These are phyloP conservation scores for Dryas drummondii DNA, from an alignment of 306 rosid genomes.

Conservation along the genomic window DNA sequence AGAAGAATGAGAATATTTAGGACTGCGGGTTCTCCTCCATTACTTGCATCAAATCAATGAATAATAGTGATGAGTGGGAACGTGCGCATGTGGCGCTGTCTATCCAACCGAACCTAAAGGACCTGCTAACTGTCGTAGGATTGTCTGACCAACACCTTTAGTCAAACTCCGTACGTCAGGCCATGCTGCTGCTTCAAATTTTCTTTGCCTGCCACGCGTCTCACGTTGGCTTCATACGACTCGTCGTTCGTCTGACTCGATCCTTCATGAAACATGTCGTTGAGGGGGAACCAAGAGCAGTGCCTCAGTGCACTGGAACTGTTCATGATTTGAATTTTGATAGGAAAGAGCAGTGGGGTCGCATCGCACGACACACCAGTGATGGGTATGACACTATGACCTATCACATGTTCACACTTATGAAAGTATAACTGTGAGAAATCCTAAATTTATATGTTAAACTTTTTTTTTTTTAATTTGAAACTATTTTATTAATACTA, in stretches of 20 bases:
- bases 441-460: too few relatives aligned
- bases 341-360: too few relatives aligned
- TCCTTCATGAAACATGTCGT: background rate
- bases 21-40: background rate
- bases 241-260: background rate
- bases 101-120: background rate
- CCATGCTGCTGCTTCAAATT: background rate
- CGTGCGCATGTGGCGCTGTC: slow-evolving; percentile 16
- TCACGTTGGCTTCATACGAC: background rate
- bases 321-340: too few relatives aligned
- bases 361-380: too few relatives aligned
- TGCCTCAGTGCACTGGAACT: too few relatives aligned
- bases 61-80: background rate
- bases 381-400: too few relatives aligned
- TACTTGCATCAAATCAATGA: background rate
- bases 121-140: background rate
- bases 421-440: too few relatives aligned
- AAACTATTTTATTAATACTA: too few relatives aligned
- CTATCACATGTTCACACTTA: too few relatives aligned
- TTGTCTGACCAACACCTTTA: background rate
- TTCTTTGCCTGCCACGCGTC: background rate
- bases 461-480: too few relatives aligned
- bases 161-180: slow-evolving; percentile 9
- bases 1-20: slow-evolving; percentile 23
- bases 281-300: too few relatives aligned